These are phyloP conservation scores for Kodamaea derodonti DNA, from an alignment of 1,139 yeast genomes.

Conservation along the genomic window DNA sequence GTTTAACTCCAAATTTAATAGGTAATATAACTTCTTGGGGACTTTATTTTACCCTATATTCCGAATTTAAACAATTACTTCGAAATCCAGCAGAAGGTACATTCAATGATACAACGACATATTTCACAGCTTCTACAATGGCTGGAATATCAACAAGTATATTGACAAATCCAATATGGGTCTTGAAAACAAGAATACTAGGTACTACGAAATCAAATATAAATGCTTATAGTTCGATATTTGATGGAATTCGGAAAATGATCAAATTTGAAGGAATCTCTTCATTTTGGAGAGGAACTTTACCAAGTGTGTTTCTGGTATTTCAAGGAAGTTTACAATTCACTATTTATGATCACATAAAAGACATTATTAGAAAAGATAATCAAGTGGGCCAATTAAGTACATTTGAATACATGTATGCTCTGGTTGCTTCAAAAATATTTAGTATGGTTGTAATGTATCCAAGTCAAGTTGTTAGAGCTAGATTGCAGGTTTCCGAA, in stretches of 20 bases:
- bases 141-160: constrained; percentile 78
- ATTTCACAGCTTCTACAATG: constrained; percentile 33
- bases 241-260: constrained; percentile 54
- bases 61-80: constrained; percentile 44
- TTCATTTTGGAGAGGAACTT: constrained; percentile 79
- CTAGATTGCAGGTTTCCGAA: constrained; percentile 46
- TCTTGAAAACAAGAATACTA: constrained; percentile 79
- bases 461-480: constrained; percentile 79
- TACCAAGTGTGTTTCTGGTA: constrained; percentile 80
- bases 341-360: constrained; percentile 75
- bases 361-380: constrained; percentile 23
- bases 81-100: constrained; percentile 7
- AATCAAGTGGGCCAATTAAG: constrained; percentile 10
- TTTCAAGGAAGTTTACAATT: constrained; percentile 88
- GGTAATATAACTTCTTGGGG: constrained; percentile 93
- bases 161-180: constrained; percentile 91
- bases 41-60: constrained; percentile 72
- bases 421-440: constrained; percentile 69
- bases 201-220: constrained; percentile 47
- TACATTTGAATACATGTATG: constrained; percentile 53
- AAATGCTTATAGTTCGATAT: constrained; percentile 54
- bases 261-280: constrained; percentile 56
- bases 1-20: constrained; percentile 71
- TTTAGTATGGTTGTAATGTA: constrained; percentile 67
- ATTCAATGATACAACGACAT: constrained; percentile 23